phyloP scores from a whole-genome alignment of 768 basidiomycete species.

The Calocybe indica region DNA sequence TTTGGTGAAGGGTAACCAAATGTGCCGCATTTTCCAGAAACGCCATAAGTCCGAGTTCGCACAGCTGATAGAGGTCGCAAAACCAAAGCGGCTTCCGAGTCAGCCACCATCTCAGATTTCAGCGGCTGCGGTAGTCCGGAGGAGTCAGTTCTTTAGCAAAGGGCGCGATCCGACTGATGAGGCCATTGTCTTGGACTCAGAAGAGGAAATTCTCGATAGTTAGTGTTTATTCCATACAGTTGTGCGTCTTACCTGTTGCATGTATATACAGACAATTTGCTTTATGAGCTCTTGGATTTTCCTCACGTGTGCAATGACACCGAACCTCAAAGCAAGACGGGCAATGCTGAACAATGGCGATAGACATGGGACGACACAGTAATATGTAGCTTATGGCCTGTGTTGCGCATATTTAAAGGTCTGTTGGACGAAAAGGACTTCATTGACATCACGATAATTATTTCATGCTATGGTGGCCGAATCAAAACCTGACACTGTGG shows the following conservation, averaged over 20 bases:
- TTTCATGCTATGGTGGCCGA: too few relatives aligned
- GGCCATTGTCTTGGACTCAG: slow-evolving; percentile 28
- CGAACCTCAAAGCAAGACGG: too few relatives aligned
- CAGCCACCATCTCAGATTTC: slow-evolving; percentile 7
- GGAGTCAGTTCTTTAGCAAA: slow-evolving; percentile 1
- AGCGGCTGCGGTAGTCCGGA: slow-evolving; percentile 8
- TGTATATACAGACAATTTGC: background rate
- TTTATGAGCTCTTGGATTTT: too few relatives aligned
- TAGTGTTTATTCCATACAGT: background rate
- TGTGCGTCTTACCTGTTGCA: background rate
- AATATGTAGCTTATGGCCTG: too few relatives aligned
- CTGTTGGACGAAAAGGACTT: too few relatives aligned
- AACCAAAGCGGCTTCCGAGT: slow-evolving; percentile 11
- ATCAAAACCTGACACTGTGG: too few relatives aligned
- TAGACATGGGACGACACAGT: too few relatives aligned
- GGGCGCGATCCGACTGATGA: slow-evolving; percentile 8
- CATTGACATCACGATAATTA: too few relatives aligned
- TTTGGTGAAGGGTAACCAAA: background rate
- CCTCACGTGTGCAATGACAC: too few relatives aligned
- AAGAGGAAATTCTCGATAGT: slow-evolving; percentile 18
- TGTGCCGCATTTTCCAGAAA: slow-evolving; percentile 18
- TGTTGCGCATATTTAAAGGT: too few relatives aligned
- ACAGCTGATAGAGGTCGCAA: slow-evolving; percentile 29
- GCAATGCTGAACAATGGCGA: too few relatives aligned
- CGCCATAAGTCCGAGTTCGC: slow-evolving; percentile 33